Base-by-base conservation (phyloP, 768 basidiomycete genomes). In the Naganishia vaughanmartiniae region DNA sequence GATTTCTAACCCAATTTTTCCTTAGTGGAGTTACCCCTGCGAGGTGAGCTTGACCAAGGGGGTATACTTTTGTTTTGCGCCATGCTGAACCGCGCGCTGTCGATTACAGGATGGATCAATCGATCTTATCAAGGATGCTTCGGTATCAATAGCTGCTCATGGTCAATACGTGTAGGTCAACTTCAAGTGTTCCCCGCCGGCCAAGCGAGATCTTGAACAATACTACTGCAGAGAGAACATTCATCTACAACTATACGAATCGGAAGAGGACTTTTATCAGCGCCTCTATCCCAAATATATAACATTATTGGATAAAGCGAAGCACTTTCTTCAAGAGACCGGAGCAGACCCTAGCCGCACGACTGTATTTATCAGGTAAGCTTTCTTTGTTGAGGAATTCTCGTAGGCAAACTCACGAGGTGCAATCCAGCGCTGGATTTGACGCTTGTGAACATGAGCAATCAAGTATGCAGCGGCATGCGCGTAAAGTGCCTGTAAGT, bases 391-490 rank as follows among this genome's bases (percentile, higher is more conserved):
- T 11, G 21, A 3, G 14, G 26, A 63, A 4, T 12, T 4, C 17
- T 1, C 5, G 14, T 1, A n/a, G 3, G 34, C 15, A 34, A 3
- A 21, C 54, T 14, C 21, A 46, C 12, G 6, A 42, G 19, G 15
- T 30, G 34, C 2, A 4, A 42, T 33, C 11, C 73, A 94, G 93
- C 74, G 92, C 91, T 72, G 95, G 95, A 0, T 93, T 97, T 83
- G 95, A 99, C 74, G 94, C 94, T 0, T 91, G 89, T 65, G 90
- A 93, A 77, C 92, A 96, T 76, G 95, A 99, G 77, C 88, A 89
- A 72, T 83, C 86, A 15, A 89, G 87, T 3, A 99, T 99, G 95
- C 92, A 91, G 30, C 84, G 95, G 19, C 94, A 99, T 77, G 85
- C 87, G 45, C 88, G 93, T n/a, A 89, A 89, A 72, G 92, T 97